Percentiles rank a stretch among this genome's conserved stretches.
Conservation (phyloP, 495 filamentous ascomycete genomes). For the Saxophila tyrrhenica region DNA sequence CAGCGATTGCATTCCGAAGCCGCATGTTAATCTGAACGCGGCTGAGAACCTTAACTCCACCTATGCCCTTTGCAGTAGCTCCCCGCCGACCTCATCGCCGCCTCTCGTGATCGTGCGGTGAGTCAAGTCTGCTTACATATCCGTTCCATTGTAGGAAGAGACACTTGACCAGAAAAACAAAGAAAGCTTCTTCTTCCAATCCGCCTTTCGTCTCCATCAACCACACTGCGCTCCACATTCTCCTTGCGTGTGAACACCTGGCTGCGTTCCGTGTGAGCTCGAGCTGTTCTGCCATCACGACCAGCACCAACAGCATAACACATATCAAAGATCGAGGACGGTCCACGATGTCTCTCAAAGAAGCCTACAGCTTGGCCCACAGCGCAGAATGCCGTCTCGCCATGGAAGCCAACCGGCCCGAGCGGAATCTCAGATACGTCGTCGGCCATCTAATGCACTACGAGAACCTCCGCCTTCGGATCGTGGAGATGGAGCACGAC, state of each 20-base stretch:
- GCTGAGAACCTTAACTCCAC: background rate
- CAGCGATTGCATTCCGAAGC: background rate
- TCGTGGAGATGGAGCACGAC: slow-evolving; percentile 23
- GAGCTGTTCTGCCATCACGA: too few species aligned
- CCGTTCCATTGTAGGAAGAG: background rate
- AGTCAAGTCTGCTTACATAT: background rate
- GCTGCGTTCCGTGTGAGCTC: too few species aligned
- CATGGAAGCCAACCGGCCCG: slow-evolving; percentile 17
- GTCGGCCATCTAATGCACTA: slow-evolving; percentile 22
- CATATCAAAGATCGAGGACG: too few species aligned
- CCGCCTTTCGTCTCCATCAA: background rate
- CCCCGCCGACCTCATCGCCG: too few species aligned
- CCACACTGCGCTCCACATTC: background rate
- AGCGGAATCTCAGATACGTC: slow-evolving; percentile 22
- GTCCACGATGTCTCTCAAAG: slow-evolving; percentile 17
- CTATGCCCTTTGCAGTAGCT: background rate
- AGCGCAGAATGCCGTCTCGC: slow-evolving; percentile 20
- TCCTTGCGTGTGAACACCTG: too few species aligned
- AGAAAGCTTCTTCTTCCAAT: too few species aligned
- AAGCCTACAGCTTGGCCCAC: slow-evolving; percentile 21
- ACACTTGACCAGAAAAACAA: background rate
- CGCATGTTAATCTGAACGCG: background rate
- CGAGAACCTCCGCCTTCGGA: slow-evolving; percentile 18
- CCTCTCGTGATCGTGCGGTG: background rate
- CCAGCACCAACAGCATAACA: too few species aligned